Base-by-base conservation (phyloP, 108 stramenopile genomes). In the Mediolabrus comicus region DNA sequence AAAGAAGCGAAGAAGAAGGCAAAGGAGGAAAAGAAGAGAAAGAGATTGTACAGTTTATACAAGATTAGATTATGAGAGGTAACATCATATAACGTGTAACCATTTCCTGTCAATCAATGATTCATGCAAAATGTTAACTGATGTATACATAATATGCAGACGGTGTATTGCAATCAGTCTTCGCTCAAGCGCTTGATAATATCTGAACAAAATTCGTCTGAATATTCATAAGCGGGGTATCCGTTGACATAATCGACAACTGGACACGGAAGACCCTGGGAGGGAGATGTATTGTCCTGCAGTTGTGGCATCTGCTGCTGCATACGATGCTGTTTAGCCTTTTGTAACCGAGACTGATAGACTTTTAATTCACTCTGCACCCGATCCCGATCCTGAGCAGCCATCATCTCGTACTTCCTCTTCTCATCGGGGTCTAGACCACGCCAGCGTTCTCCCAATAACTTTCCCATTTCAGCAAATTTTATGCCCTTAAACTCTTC, bases 371-470 rank as follows among this genome's bases (percentile, higher is more conserved):
- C 89, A 52, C 76, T 59, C 49, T 85, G 83, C 53, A 92, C 90
- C 27, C 92, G 84, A 12, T 72, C 67, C 69, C 91, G 92, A 79
- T 93, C 95, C 66, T 84, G 53, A 29, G 81, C 75, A 1, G 91
- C 91, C 76, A 87, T 78, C 16, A 84, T 84, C 64, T 94, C 87
- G 71, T 85, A 96, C 8, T 77, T 70, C 53, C 80, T 89, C 74
- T 87, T 94, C 56, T 88, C 83, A 35, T 82, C 83, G 9, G 88
- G 81, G 16, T 83, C 75, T 78, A 96, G 57, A 6, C 78, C 86
- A 27, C 90, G 56, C 95, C 95, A 96, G 24, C 86, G 79, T 62
- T 91, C 92, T 11, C 95, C 95, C 32, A 94, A 56, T 30, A 92
- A 66, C 62, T 84, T 90, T 55, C 88, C 87, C 24, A 96, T 70